Conservation (phyloP, 2,329 filamentous ascomycete genomes). For the Botryosphaeria dothidea region DNA sequence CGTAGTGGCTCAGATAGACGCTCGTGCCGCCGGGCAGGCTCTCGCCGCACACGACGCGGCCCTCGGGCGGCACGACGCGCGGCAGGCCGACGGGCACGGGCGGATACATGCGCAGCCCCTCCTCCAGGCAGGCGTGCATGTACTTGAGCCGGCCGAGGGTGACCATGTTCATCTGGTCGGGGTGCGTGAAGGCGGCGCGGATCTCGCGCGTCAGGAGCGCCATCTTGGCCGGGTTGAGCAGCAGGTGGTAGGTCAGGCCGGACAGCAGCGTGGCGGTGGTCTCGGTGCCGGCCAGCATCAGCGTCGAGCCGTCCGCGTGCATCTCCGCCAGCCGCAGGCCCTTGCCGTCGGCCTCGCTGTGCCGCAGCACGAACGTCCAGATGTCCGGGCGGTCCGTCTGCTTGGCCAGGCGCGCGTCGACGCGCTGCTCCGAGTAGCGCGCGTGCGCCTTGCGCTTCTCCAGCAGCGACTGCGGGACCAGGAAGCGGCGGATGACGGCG, state of each 20-base stretch:
- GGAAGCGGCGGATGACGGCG: background rate
- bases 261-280: conserved; percentile 46
- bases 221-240: conserved; percentile 29
- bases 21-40: conserved; percentile 33
- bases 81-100: conserved; percentile 40
- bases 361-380: conserved; percentile 40
- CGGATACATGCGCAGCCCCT: conserved; percentile 45
- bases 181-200: conserved; percentile 27
- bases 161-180: conserved; percentile 38
- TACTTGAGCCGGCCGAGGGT: conserved; percentile 34
- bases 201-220: conserved; percentile 32
- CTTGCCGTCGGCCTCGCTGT: conserved; percentile 29
- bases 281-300: conserved; percentile 48
- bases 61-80: conserved; percentile 35
- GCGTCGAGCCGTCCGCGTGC: conserved; percentile 36
- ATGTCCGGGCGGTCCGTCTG: conserved; percentile 31
- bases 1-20: conserved; percentile 18
- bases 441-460: background rate
- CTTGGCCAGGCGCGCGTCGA: conserved; percentile 28
- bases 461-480: background rate
- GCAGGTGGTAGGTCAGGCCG: conserved; percentile 39
- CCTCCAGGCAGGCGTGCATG: conserved; percentile 43
- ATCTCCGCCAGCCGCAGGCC: conserved; percentile 37
- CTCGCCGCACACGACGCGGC: conserved; percentile 37
- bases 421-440: conserved; percentile 12